These are phyloP conservation scores for Neofusicoccum sp. DNA, from an alignment of 2,329 filamentous ascomycete species.

Conservation along the genomic window DNA sequence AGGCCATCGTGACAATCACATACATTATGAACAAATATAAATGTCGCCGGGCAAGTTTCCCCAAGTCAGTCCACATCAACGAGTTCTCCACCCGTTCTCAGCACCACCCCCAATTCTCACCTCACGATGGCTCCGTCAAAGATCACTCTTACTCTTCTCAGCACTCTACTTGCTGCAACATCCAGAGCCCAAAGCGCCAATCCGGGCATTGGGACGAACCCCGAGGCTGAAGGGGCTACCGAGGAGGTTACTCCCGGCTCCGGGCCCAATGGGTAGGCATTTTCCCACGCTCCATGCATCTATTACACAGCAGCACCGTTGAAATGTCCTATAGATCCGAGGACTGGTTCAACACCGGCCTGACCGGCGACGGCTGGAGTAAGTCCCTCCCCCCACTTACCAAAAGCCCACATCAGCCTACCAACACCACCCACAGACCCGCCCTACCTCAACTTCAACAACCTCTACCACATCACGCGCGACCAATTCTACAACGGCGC, in stretches of 20 bases:
- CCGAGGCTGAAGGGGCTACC: slow-evolving; percentile 18
- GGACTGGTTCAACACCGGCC: slow-evolving; percentile 32
- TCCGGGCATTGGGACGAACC: slow-evolving; percentile 6
- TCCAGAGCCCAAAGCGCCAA: neutral
- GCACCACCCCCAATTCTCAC: neutral
- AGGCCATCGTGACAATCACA: neutral
- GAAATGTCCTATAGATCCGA: slow-evolving; percentile 28
- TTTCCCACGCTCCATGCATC: neutral
- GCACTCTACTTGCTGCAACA: neutral
- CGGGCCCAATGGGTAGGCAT: slow-evolving; percentile 19
- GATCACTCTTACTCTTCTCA: neutral
- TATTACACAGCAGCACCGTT: slow-evolving; percentile 18
- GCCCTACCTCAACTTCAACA: slow-evolving; percentile 34
- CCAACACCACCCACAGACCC: slow-evolving; percentile 21
- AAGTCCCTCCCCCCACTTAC: too few relatives aligned
- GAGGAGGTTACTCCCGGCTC: slow-evolving; percentile 19
- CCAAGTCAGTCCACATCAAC: neutral
- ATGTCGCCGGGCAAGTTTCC: too few relatives aligned
- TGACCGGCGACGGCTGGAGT: slow-evolving; percentile 31
- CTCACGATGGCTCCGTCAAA: neutral
- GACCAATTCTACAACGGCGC: slow-evolving; percentile 28
- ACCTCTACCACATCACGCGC: slow-evolving; percentile 28
- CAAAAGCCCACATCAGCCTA: too few relatives aligned
- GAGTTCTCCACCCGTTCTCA: too few relatives aligned
- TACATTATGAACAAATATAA: neutral